phyloP scores from a whole-genome alignment of 495 filamentous ascomycete species.

The Bacidia rubella region DNA sequence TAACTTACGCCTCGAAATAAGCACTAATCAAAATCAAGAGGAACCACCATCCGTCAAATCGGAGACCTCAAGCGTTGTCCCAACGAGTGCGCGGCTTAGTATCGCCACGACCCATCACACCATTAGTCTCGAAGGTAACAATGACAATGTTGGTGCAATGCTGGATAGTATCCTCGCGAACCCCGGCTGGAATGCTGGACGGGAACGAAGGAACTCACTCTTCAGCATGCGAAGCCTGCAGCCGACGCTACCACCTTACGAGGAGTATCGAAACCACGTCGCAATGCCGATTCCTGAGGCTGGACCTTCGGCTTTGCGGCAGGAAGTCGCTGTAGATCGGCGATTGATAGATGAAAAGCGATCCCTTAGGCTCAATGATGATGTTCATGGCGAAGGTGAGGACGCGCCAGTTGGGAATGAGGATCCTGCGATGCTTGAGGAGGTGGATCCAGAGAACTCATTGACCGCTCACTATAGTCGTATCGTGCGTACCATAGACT shows the following conservation, averaged over 20 bases:
- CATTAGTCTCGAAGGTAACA: too few relatives aligned
- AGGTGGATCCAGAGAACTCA: conserved; percentile 16
- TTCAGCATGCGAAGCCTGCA: conserved; percentile 5
- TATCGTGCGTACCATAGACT: conserved; percentile 21
- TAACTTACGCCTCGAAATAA: background rate
- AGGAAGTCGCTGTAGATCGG: background rate
- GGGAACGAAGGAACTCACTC: background rate
- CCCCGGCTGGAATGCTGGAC: conserved; percentile 1
- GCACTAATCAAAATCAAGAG: background rate
- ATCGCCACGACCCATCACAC: background rate
- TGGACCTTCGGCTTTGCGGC: background rate
- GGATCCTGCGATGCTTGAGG: background rate
- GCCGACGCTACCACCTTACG: conserved; percentile 5
- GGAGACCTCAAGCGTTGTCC: background rate
- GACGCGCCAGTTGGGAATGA: background rate
- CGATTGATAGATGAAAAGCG: conserved; percentile 1
- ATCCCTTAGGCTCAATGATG: background rate
- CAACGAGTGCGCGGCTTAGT: conserved; percentile 1
- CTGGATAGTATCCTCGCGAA: background rate
- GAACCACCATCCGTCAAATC: background rate
- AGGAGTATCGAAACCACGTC: background rate
- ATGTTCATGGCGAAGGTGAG: background rate
- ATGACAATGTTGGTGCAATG: background rate
- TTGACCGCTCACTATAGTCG: conserved; percentile 19
- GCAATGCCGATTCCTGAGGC: background rate